Conservation (phyloP, 441 rosid genomes). For the Pelargonium cotyledonis region DNA sequence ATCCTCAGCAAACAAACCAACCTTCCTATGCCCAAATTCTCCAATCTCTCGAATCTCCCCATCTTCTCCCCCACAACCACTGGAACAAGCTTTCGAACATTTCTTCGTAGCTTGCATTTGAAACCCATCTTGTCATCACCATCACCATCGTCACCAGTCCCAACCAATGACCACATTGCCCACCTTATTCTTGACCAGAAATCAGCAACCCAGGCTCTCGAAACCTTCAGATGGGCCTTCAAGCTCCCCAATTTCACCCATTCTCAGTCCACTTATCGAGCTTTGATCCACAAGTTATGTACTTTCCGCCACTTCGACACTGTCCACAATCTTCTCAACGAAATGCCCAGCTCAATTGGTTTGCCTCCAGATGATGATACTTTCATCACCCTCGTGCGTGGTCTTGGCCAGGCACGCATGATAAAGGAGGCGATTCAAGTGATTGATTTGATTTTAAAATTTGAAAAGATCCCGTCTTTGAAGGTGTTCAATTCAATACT, state of each 20-base stretch:
- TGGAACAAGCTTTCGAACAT: slow-evolving; percentile 5
- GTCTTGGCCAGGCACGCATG: slow-evolving; percentile 58
- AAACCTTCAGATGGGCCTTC: slow-evolving; percentile 77
- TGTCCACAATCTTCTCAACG: slow-evolving; percentile 71
- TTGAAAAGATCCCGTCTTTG: slow-evolving; percentile 49
- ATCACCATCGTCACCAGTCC: slow-evolving; percentile 26
- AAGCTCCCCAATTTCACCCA: slow-evolving; percentile 54
- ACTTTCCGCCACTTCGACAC: slow-evolving; percentile 49
- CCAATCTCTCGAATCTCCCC: slow-evolving; percentile 14
- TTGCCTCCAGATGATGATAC: slow-evolving; percentile 60
- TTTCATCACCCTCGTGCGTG: slow-evolving; percentile 56
- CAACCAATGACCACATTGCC: slow-evolving; percentile 51
- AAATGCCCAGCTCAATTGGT: slow-evolving; percentile 65
- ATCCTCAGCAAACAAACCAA: not conserved
- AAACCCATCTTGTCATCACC: slow-evolving; percentile 19
- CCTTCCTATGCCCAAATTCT: slow-evolving; percentile 23
- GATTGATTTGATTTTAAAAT: slow-evolving; percentile 44
- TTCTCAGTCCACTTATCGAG: slow-evolving; percentile 74
- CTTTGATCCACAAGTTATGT: slow-evolving; percentile 53
- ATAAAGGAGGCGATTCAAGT: slow-evolving; percentile 44
- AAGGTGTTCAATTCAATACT: slow-evolving; percentile 63
- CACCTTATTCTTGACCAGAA: slow-evolving; percentile 68
- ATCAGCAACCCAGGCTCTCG: slow-evolving; percentile 47
- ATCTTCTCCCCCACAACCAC: not conserved
- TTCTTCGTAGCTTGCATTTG: slow-evolving; percentile 22